These are phyloP conservation scores for Mollisiaceae sp. DNA, from an alignment of 2,329 filamentous ascomycete species.

Conservation along the genomic window DNA sequence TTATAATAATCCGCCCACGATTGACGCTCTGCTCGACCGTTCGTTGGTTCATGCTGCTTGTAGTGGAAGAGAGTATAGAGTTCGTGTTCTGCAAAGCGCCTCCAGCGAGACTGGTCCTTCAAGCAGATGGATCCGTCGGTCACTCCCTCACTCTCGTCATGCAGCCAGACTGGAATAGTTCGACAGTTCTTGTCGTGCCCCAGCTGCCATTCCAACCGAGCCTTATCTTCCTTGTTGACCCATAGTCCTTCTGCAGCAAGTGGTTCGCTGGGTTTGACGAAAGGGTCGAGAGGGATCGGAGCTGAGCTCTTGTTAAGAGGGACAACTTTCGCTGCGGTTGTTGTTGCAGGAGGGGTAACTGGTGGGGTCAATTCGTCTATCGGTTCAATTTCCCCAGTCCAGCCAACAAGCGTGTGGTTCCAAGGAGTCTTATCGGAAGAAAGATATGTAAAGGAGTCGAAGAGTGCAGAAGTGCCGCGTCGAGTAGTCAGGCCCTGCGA, in stretches of 20 bases:
- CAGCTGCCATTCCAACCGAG: slow-evolving; percentile 75
- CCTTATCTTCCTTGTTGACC: slow-evolving; percentile 72
- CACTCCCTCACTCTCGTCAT: slow-evolving; percentile 72
- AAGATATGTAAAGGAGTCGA: slow-evolving; percentile 88
- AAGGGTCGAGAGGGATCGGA: slow-evolving; percentile 74
- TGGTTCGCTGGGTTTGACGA: slow-evolving; percentile 59
- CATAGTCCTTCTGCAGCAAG: slow-evolving; percentile 71
- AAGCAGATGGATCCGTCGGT: slow-evolving; percentile 70
- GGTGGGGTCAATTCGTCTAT: slow-evolving; percentile 54
- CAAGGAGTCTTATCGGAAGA: slow-evolving; percentile 83
- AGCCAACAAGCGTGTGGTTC: slow-evolving; percentile 92
- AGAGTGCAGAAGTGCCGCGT: slow-evolving; percentile 87
- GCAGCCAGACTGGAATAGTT: slow-evolving; percentile 88
- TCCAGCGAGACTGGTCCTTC: slow-evolving; percentile 85
- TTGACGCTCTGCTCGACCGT: slow-evolving; percentile 79
- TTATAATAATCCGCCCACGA: slow-evolving; percentile 93
- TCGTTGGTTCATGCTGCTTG: slow-evolving; percentile 88
- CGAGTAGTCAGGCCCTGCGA: slow-evolving; percentile 74
- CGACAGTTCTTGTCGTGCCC: slow-evolving; percentile 74
- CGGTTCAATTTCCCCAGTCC: slow-evolving; percentile 85
- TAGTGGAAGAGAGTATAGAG: slow-evolving; percentile 95
- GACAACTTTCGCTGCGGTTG: slow-evolving; percentile 50
- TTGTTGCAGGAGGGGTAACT: slow-evolving; percentile 54
- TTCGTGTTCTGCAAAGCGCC: slow-evolving; percentile 88
- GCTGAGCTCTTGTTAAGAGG: slow-evolving; percentile 77